Conservation (phyloP, 768 basidiomycete genomes). For the Crepidotus variabilis region DNA sequence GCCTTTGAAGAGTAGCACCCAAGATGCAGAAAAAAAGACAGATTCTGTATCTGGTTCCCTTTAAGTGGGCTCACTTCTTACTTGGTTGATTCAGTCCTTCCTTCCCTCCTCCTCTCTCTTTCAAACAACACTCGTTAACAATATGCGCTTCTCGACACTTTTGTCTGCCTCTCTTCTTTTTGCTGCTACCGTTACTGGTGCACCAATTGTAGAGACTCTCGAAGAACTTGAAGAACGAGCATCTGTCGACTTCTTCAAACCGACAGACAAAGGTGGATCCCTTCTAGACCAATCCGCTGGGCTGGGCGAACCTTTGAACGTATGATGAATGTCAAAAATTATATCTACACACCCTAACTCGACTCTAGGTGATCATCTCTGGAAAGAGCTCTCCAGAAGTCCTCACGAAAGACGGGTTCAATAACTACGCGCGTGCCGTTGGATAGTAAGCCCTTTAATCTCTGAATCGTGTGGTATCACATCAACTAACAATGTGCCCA, state of each 20-base stretch:
- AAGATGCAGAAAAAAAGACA: not conserved
- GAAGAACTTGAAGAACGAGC: not conserved
- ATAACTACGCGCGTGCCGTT: constrained; percentile 50
- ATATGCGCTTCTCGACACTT: not conserved
- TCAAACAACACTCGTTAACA: not conserved
- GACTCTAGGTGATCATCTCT: constrained; percentile 50
- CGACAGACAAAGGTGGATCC: constrained; percentile 17
- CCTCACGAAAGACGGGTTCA: constrained; percentile 41
- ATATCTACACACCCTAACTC: not conserved
- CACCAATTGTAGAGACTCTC: not conserved
- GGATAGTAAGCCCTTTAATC: constrained; percentile 39
- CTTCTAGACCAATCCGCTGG: constrained; percentile 21
- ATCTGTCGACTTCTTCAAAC: constrained; percentile 19
- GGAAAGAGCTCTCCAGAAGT: constrained; percentile 46
- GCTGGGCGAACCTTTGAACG: constrained; percentile 22
- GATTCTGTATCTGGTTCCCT: not conserved
- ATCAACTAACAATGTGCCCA: not conserved
- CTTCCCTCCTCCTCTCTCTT: not conserved
- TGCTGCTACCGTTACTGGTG: not conserved
- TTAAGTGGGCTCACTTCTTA: not conserved
- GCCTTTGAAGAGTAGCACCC: not conserved
- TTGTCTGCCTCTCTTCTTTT: not conserved
- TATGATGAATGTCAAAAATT: not conserved
- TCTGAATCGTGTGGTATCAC: constrained; percentile 3
- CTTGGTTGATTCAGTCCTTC: not conserved